Conservation (phyloP, 2,329 filamentous ascomycete genomes). For the Tolypocladium sp. region DNA sequence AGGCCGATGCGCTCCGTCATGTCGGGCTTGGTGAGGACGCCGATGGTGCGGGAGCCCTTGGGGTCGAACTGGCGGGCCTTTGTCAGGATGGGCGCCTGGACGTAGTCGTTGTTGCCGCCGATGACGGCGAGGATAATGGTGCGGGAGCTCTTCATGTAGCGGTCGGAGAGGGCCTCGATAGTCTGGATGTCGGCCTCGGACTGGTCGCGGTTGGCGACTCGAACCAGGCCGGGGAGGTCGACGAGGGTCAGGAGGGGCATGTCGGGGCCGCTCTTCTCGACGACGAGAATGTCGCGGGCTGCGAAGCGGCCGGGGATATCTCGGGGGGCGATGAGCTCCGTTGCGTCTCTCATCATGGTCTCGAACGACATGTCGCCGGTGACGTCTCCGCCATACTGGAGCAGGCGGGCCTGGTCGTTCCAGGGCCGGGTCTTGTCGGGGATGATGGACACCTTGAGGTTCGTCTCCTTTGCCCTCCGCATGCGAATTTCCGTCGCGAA, state of each 20-base stretch:
- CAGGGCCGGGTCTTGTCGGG: constrained; percentile 39
- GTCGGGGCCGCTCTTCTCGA: constrained; percentile 50
- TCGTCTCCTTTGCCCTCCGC: constrained; percentile 34
- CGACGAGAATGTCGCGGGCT: constrained; percentile 43
- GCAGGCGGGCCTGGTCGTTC: constrained; percentile 36
- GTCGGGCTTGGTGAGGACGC: constrained; percentile 43
- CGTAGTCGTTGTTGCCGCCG: constrained; percentile 45
- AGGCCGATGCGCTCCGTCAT: constrained; percentile 43
- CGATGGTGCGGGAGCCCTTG: constrained; percentile 37
- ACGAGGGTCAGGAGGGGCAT: constrained; percentile 52
- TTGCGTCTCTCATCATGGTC: constrained; percentile 39
- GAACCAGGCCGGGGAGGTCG: constrained; percentile 51
- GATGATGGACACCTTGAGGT: constrained; percentile 43
- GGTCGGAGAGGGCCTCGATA: constrained; percentile 40
- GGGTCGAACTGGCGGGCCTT: constrained; percentile 43
- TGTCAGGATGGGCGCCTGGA: constrained; percentile 40
- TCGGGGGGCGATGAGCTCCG: constrained; percentile 40
- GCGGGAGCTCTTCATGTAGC: constrained; percentile 46
- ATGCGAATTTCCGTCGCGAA: constrained; percentile 52
- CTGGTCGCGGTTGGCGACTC: constrained; percentile 43
- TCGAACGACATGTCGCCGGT: constrained; percentile 37
- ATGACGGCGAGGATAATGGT: constrained; percentile 48
- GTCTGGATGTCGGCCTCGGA: constrained; percentile 42
- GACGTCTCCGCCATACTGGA: constrained; percentile 38
- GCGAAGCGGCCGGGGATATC: constrained; percentile 42